Evolutionary conservation across 495 filamentous ascomycete species (phyloP), one percentile per base, ranked within the genome.

Genomic region (Pyronema omphalodes): DNA sequence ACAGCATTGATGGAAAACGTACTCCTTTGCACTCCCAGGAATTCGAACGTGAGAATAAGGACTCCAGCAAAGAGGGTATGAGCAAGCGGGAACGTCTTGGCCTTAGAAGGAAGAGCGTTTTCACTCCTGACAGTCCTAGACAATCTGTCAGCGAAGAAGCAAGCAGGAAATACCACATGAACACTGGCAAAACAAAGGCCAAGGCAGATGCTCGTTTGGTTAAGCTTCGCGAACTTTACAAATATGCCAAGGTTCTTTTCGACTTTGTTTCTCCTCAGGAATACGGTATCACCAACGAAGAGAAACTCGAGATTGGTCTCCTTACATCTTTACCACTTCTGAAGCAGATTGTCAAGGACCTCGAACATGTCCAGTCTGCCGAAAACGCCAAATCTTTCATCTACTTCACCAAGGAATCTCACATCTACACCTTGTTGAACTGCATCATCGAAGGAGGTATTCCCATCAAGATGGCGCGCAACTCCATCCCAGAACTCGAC

Each of bases 261-360:
- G 91, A 98, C 68, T 98, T 93, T 64, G 91, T 98, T 63, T 93
- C 91, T 43, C 91, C 91, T 5, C 91, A 98, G 65, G 91, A 98
- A 67, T 98, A 98, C 62, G 91, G 91, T 43, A 98, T 98, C 58
- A 82, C 80, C 19, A 81, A 94, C 57, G 79, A 78, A 55, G 91
- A 98, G 67, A 98, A 98, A 73, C 75, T 98, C 33, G 93, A 98
- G 65, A 98, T 98, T 66, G 91, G 91, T 14, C 78, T 98, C 17
- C 71, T 98, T 55, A 98, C 91, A 3, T 89, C 86, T 7, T 74
- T 98, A 8, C 93, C 91, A 6, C 71, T 98, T 37, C 76, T 98
- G 36, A 88, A 87, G 68, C 91, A 95, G 68, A 94, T 98, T 63
- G 91, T 98, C 7, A 79, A 83, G 60, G 87, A 96, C 64, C 74